Conservation (phyloP, 495 filamentous ascomycete species). For the Chaetomium tenue region DNA sequence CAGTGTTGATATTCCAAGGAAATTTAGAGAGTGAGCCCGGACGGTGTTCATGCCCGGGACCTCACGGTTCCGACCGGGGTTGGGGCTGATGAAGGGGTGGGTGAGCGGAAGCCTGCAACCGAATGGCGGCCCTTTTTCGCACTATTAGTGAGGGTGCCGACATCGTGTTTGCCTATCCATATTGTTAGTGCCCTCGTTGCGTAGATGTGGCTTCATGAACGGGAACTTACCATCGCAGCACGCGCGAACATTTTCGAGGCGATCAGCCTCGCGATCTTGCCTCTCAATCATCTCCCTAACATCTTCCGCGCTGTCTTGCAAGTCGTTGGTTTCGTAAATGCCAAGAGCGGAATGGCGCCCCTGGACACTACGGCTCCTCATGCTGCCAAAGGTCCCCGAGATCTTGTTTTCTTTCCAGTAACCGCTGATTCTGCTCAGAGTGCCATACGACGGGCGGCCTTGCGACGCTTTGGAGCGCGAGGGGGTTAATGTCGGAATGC, state of each 20-base stretch:
- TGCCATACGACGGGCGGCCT: slow-evolving; percentile 36
- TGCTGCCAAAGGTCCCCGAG: slow-evolving; percentile 40
- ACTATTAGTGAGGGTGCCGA: slow-evolving; percentile 52
- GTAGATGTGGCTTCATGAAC: background rate
- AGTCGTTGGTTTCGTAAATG: slow-evolving; percentile 68
- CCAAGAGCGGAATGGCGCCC: slow-evolving; percentile 44
- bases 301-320: slow-evolving; percentile 77
- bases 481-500: slow-evolving; percentile 49
- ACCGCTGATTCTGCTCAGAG: slow-evolving; percentile 46
- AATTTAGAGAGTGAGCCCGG: slow-evolving; percentile 19
- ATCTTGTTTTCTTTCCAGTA: slow-evolving; percentile 48
- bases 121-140: slow-evolving; percentile 41
- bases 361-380: slow-evolving; percentile 45
- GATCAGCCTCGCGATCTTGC: slow-evolving; percentile 70
- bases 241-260: slow-evolving; percentile 90
- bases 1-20: slow-evolving; percentile 26
- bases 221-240: slow-evolving; percentile 85
- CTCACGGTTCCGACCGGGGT: slow-evolving; percentile 36
- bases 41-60: slow-evolving; percentile 33
- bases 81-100: slow-evolving; percentile 33
- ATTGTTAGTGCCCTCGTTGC: slow-evolving; percentile 25
- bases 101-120: slow-evolving; percentile 30
- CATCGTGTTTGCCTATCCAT: slow-evolving; percentile 69
- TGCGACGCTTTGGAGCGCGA: slow-evolving; percentile 40
- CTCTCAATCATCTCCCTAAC: slow-evolving; percentile 69